These are phyloP conservation scores for Fusarium mundagurra DNA, from an alignment of 2,329 filamentous ascomycete genomes.

Conservation along the genomic window DNA sequence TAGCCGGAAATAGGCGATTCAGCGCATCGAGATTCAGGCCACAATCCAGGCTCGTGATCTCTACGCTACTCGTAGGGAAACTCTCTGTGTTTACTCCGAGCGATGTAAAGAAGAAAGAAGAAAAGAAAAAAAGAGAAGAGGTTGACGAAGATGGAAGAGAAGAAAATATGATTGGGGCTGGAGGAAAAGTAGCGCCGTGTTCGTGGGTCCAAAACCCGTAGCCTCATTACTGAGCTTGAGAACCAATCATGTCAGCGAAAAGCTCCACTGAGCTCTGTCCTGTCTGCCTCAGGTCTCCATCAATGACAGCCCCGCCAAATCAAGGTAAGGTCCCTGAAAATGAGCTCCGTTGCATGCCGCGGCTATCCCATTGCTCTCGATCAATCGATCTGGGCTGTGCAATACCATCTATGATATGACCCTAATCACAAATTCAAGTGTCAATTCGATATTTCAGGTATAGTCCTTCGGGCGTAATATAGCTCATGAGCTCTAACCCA, in stretches of 20 bases:
- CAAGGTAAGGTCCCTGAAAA: conserved; percentile 1
- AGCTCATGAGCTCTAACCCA: neutral
- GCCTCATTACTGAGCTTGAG: conserved; percentile 10
- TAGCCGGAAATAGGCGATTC: conserved; percentile 37
- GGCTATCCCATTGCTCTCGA: neutral
- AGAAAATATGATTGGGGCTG: conserved; percentile 42
- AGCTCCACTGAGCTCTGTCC: conserved; percentile 20
- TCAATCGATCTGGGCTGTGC: conserved; percentile 10
- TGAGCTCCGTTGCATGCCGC: conserved; percentile 2
- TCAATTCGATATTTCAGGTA: neutral
- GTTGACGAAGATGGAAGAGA: conserved; percentile 36
- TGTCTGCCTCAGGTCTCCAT: conserved; percentile 36
- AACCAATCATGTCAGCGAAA: conserved; percentile 34
- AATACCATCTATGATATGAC: neutral
- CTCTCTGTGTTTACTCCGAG: conserved; percentile 9
- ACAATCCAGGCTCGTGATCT: conserved; percentile 40
- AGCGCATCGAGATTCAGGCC: conserved; percentile 36
- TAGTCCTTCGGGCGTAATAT: neutral
- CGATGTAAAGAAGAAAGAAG: conserved; percentile 23
- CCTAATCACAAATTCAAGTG: neutral
- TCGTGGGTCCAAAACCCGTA: conserved; percentile 32
- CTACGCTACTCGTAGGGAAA: conserved; percentile 11
- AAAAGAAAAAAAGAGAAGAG: conserved; percentile 20
- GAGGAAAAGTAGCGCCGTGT: conserved; percentile 38
- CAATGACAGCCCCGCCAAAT: neutral